Conservation (phyloP, 148 eudicot genomes). For the Heliamphora exappendiculata region DNA sequence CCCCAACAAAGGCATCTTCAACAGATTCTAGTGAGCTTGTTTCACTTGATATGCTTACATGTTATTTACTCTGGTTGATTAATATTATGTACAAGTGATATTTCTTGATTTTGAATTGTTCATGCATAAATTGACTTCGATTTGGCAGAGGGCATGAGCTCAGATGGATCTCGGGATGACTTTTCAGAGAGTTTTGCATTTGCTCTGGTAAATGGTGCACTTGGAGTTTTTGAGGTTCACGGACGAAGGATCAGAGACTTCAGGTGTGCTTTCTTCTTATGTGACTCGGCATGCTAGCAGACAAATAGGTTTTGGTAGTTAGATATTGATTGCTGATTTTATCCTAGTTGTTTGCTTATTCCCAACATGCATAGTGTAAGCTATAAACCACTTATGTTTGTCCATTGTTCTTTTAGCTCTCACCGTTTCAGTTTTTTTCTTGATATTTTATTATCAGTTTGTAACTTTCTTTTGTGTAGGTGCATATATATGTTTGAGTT, state of each 20-base stretch:
- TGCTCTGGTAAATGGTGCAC: constrained; percentile 95
- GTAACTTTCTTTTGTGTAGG: not conserved
- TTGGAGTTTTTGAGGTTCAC: constrained; percentile 98
- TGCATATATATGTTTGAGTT: not conserved
- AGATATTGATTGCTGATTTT: not conserved
- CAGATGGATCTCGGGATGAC: constrained; percentile 90
- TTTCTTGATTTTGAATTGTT: constrained; percentile 5
- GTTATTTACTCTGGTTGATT: not conserved
- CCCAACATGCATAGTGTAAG: not conserved
- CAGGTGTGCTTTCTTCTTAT: constrained; percentile 39
- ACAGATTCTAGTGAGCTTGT: constrained; percentile 65
- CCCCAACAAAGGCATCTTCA: constrained; percentile 41
- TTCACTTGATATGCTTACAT: constrained; percentile 7
- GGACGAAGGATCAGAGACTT: constrained; percentile 95
- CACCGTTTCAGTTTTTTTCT: not conserved
- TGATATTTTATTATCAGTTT: not conserved
- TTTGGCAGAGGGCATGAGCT: constrained; percentile 47
- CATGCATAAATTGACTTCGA: constrained; percentile 15
- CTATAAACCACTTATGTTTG: not conserved
- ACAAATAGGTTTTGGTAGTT: not conserved
- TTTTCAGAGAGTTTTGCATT: constrained; percentile 87
- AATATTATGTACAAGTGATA: not conserved
- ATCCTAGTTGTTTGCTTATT: not conserved
- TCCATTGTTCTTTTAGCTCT: not conserved
- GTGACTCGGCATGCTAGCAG: constrained; percentile 3